Percentiles rank a stretch among this genome's conserved stretches.
Evolutionary conservation across 1,284 basidiomycete species (phyloP).

Genomic region (Ceratobasidium sp.): DNA sequence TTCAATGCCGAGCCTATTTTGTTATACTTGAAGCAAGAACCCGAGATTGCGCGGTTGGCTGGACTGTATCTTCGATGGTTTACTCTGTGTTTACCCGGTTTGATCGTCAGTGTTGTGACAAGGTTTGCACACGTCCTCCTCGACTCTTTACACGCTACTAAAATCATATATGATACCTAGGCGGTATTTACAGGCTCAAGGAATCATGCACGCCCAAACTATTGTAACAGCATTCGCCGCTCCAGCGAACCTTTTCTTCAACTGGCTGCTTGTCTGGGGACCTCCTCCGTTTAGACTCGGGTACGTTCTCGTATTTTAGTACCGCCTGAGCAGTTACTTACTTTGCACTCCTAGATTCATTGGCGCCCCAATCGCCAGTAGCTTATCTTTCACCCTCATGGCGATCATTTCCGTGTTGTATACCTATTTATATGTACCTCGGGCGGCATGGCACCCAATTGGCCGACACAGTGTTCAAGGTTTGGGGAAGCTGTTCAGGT

Average conservation of each 20-base stretch:
- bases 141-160: not conserved
- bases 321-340: conserved; percentile 28
- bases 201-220: conserved; percentile 86
- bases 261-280: conserved; percentile 72
- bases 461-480: conserved; percentile 74
- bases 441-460: conserved; percentile 88
- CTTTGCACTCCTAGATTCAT: conserved; percentile 86
- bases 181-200: conserved; percentile 91
- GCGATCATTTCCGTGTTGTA: conserved; percentile 78
- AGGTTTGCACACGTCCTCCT: conserved; percentile 56
- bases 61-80: conserved; percentile 82
- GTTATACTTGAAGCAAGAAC: conserved; percentile 84
- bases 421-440: conserved; percentile 77
- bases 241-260: conserved; percentile 86
- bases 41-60: conserved; percentile 84
- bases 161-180: conserved; percentile 57
- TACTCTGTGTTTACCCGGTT: conserved; percentile 74
- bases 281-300: conserved; percentile 34
- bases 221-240: conserved; percentile 85
- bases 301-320: not conserved
- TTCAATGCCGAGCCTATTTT: conserved; percentile 87
- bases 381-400: conserved; percentile 89
- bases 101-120: conserved; percentile 80
- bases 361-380: conserved; percentile 91
- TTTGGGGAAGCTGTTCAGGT: conserved; percentile 77